A percentile compares a stretch with the other conserved stretches of the same genome.
phyloP scores from a whole-genome alignment of 495 filamentous ascomycete genomes.

The Tetracladium setigerum region DNA sequence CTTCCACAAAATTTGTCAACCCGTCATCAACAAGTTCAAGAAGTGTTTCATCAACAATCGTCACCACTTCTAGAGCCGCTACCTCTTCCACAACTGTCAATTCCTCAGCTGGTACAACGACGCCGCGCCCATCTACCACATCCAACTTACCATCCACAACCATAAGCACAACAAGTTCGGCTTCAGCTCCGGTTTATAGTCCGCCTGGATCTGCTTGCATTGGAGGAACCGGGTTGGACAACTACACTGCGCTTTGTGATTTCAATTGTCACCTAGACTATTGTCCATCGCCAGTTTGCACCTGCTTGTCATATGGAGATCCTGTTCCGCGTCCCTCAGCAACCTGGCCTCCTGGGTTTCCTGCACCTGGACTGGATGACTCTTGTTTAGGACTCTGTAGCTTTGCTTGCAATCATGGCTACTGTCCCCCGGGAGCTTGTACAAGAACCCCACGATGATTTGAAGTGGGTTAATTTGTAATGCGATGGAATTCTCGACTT shows the following conservation, averaged over 20 bases:
- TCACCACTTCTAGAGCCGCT: no score
- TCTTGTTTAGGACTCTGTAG: slow-evolving; percentile 13
- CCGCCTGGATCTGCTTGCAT: slow-evolving; percentile 1
- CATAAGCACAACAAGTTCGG: no score
- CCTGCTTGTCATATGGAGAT: slow-evolving; percentile 2
- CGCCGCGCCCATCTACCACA: no score
- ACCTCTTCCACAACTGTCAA: no score
- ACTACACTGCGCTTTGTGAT: slow-evolving; percentile 8
- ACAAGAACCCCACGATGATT: no score
- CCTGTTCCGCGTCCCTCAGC: slow-evolving; percentile 9
- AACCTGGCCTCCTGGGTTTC: not conserved
- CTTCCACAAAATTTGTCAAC: no score
- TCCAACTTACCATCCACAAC: no score
- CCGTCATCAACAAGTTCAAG: no score
- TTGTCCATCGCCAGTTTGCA: slow-evolving; percentile 6
- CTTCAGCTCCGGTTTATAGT: not conserved
- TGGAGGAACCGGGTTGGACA: slow-evolving; percentile 7
- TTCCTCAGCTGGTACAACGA: no score
- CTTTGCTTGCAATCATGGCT: slow-evolving; percentile 15
- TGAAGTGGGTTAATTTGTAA: no score
- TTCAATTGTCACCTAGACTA: slow-evolving; percentile 12
- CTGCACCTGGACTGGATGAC: slow-evolving; percentile 7
- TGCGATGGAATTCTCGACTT: no score
- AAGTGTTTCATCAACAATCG: no score
- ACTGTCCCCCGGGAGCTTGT: slow-evolving; percentile 10